Evolutionary conservation across 768 basidiomycete genomes (phyloP).

Genomic region (Macrolepiota fuliginosa): DNA sequence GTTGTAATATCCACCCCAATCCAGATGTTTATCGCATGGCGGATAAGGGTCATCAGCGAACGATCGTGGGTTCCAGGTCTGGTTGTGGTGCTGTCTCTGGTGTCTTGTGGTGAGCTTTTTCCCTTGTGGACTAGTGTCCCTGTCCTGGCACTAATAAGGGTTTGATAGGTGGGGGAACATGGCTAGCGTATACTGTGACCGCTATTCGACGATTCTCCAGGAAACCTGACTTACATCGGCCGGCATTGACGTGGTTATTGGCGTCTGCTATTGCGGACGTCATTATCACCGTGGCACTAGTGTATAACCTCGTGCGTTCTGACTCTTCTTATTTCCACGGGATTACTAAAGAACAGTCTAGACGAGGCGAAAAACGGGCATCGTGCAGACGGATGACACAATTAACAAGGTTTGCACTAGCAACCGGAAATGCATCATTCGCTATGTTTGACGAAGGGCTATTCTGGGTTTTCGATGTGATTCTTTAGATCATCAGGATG

Average conservation of each 20-base stretch:
- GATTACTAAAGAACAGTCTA: conserved; percentile 15
- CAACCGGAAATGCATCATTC: background rate
- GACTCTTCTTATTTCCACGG: background rate
- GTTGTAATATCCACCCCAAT: conserved; percentile 37
- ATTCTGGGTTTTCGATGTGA: background rate
- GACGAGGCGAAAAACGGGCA: conserved; percentile 35
- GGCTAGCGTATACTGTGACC: conserved; percentile 25
- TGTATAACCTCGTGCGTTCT: conserved; percentile 37
- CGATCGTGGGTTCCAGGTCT: conserved; percentile 22
- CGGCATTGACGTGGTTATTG: conserved; percentile 42
- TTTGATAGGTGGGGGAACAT: conserved; percentile 30
- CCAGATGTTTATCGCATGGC: conserved; percentile 40
- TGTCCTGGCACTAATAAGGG: background rate
- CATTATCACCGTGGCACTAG: conserved; percentile 42
- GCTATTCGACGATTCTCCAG: conserved; percentile 23
- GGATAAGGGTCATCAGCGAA: conserved; percentile 33
- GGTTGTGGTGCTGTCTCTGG: conserved; percentile 25
- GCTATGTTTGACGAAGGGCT: conserved; percentile 23
- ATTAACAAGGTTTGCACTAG: conserved; percentile 25
- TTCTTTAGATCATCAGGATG: conserved; percentile 13
- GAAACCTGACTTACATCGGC: conserved; percentile 28
- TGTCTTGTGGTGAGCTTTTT: conserved; percentile 27
- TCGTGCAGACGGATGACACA: conserved; percentile 31
- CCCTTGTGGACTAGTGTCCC: background rate
- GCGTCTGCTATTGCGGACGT: conserved; percentile 43